Percentiles rank a stretch among this genome's conserved stretches.
Conservation (phyloP, 192 early-diverging fungal genomes). For the Phycomyces nitens region DNA sequence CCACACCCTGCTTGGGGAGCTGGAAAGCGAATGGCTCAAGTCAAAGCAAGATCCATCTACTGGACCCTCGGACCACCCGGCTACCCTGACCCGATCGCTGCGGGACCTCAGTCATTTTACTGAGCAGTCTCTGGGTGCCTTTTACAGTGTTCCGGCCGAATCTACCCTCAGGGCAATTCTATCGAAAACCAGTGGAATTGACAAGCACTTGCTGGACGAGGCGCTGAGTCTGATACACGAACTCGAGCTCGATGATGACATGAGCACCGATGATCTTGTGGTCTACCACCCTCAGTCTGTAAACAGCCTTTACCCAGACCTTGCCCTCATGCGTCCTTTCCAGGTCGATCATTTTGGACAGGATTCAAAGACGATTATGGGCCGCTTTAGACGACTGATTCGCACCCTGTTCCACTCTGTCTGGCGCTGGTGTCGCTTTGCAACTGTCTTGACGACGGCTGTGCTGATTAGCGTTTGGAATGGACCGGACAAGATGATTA, state of each 20-base stretch:
- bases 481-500: constrained; percentile 46
- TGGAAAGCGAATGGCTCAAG: constrained; percentile 51
- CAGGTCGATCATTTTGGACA: not conserved
- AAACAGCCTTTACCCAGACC: constrained; percentile 21
- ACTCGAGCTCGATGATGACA: constrained; percentile 6
- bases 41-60: constrained; percentile 1
- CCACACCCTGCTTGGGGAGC: constrained; percentile 42
- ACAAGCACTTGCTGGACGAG: constrained; percentile 17
- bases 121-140: constrained; percentile 19
- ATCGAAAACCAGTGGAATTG: constrained; percentile 16
- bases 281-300: not conserved
- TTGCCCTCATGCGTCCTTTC: not conserved
- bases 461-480: constrained; percentile 48
- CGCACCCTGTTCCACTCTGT: constrained; percentile 35
- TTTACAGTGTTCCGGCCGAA: constrained; percentile 16
- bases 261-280: not conserved
- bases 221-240: constrained; percentile 18
- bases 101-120: constrained; percentile 20
- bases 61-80: not conserved
- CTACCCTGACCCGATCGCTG: not conserved
- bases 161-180: constrained; percentile 9
- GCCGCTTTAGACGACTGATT: constrained; percentile 8
- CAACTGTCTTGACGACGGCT: constrained; percentile 43
- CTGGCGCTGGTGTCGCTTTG: constrained; percentile 59
- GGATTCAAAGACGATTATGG: constrained; percentile 10